These are phyloP conservation scores for Bonnemaisonia californica DNA, from an alignment of 31 red algal species.

Conservation along the genomic window DNA sequence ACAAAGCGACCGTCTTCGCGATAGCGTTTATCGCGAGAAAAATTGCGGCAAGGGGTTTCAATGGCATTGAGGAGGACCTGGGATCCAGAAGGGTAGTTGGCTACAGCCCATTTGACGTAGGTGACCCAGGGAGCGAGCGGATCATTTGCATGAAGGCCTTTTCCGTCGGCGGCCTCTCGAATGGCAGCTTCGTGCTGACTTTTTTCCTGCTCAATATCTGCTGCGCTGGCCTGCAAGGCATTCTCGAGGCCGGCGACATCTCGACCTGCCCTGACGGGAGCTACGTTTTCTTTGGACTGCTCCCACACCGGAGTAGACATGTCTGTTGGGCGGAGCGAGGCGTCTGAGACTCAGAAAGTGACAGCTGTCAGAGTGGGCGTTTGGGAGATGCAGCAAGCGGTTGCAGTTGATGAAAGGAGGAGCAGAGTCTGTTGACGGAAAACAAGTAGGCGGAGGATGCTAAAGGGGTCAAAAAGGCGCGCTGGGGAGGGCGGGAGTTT, in stretches of 20 bases:
- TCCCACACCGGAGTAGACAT: slow-evolving; percentile 71
- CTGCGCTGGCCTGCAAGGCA: slow-evolving; percentile 17
- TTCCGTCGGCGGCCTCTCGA: slow-evolving; percentile 28
- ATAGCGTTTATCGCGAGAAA: slow-evolving; percentile 50
- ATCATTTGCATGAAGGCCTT: slow-evolving; percentile 33
- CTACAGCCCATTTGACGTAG: slow-evolving; percentile 54
- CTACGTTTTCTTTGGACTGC: slow-evolving; percentile 76
- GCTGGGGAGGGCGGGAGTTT: background rate
- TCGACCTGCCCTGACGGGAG: slow-evolving; percentile 53
- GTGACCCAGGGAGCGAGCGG: slow-evolving; percentile 57
- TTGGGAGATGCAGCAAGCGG: too few species aligned
- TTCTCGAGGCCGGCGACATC: slow-evolving; percentile 41
- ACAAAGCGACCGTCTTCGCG: slow-evolving; percentile 65
- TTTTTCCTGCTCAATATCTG: slow-evolving; percentile 27
- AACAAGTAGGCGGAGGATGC: background rate
- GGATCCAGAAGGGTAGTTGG: slow-evolving; percentile 59
- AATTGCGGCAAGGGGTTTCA: slow-evolving; percentile 52
- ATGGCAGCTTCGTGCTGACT: slow-evolving; percentile 49
- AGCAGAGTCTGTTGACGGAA: background rate
- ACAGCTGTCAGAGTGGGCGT: too few species aligned
- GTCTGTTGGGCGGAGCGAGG: background rate
- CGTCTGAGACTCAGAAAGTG: background rate
- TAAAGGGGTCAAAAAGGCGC: background rate
- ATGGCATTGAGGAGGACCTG: slow-evolving; percentile 41
- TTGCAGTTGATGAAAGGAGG: background rate